Base-by-base conservation (phyloP, 768 basidiomycete genomes). In the Pilatotrama ljubarskyi region DNA sequence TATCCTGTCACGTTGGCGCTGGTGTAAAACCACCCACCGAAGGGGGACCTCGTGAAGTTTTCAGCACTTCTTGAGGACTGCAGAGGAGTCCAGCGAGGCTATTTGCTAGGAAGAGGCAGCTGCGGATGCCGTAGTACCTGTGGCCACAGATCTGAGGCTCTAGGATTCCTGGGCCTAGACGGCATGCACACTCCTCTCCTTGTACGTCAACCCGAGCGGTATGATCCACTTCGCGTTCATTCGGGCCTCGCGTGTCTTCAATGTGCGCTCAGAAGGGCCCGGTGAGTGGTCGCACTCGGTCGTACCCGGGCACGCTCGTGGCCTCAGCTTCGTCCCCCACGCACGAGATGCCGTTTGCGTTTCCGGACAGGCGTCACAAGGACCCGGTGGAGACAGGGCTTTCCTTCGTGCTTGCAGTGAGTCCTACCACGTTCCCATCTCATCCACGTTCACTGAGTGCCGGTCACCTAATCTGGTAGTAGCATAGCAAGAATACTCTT, bases 181-280 rank as follows among this genome's bases (percentile, higher is more conserved):
- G 10, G 4, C 5, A 32, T 32, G 29, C 4, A 32, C 29, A 32
- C 29, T 66, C 75, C 93, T 90, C 77, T 97, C 95, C 40, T 86
- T 79, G 73, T 96, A 95, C 2, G 91, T 88, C 40, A 75, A 71
- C 77, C 95, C 95, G 69, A 98, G 96, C 44, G 89, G 88, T 75
- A 93, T 74, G 65, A 95, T 77, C 36, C 95, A 93, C 70, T 97
- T 89, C 22, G 86, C 69, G 78, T 95, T 95, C 62, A 98, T 71
- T 51, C 93, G 80, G 6, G 91, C 86, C 84, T 94, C 29, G 29
- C 29, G 29, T 32, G 29, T 32, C 29, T 32, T 4, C 10, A 32
- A 32, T 32, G 29, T 32, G 29, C n/a, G n/a, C 29, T 32, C 10
- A 4, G 10, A 10, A 32, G 10, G 29, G 29, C 4, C 29, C 29